phyloP scores from a whole-genome alignment of 2,329 filamentous ascomycete species.

The Aspergillus aculeatinus region DNA sequence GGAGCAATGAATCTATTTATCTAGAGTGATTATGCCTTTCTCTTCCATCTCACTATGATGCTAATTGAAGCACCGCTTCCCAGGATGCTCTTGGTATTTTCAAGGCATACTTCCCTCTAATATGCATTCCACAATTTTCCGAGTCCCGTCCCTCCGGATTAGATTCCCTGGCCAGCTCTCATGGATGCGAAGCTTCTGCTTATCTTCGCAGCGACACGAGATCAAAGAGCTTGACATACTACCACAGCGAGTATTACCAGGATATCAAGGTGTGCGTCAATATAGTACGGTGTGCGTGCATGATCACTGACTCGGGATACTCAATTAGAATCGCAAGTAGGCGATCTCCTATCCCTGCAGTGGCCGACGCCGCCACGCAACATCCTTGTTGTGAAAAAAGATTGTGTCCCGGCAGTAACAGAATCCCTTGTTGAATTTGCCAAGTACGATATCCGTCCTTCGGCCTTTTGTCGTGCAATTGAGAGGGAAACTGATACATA shows the following conservation, averaged over 20 bases:
- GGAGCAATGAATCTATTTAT: neutral
- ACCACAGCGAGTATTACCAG: slow-evolving; percentile 57
- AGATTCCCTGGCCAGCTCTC: slow-evolving; percentile 9
- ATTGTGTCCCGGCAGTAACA: slow-evolving; percentile 56
- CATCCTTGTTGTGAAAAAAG: slow-evolving; percentile 67
- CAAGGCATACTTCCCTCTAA: neutral
- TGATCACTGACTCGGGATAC: neutral
- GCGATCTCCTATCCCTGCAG: slow-evolving; percentile 63
- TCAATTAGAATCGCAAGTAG: slow-evolving; percentile 53
- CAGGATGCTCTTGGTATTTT: neutral
- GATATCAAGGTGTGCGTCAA: slow-evolving; percentile 58
- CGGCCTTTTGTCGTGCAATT: neutral
- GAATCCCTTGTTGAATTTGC: slow-evolving; percentile 59
- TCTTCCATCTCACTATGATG: neutral
- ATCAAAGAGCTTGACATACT: slow-evolving; percentile 48
- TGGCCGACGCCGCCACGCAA: slow-evolving; percentile 70
- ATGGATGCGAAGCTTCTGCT: slow-evolving; percentile 42
- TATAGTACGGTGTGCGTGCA: slow-evolving; percentile 2
- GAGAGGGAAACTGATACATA: neutral
- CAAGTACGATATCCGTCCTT: slow-evolving; percentile 35
- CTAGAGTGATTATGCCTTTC: neutral
- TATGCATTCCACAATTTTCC: slow-evolving; percentile 24
- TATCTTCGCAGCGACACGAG: slow-evolving; percentile 40
- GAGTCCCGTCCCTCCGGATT: slow-evolving; percentile 12
- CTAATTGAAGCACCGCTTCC: neutral